These are phyloP conservation scores for Theobroma cacao DNA, from an alignment of 345 rosid species.

Conservation along the genomic window DNA sequence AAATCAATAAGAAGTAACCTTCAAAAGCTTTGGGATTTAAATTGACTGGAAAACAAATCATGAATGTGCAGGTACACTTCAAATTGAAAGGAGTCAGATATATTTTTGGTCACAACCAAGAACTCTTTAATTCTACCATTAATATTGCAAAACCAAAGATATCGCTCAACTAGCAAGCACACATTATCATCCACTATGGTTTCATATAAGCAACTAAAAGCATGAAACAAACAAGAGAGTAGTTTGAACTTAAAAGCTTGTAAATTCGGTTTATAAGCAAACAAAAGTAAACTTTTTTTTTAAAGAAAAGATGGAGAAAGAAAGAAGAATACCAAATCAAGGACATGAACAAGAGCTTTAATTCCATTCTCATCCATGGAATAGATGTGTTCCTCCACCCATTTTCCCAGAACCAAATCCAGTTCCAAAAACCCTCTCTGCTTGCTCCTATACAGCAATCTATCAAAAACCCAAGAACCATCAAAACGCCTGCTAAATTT, in stretches of 20 bases:
- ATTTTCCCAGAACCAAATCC: constrained; percentile 86
- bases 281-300: background rate
- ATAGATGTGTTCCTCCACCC: constrained; percentile 79
- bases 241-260: background rate
- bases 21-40: background rate
- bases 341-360: constrained; percentile 73
- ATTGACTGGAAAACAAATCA: background rate
- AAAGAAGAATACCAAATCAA: constrained; percentile 59
- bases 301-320: background rate
- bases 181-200: background rate
- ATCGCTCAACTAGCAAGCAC: background rate
- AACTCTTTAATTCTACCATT: background rate
- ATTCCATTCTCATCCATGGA: constrained; percentile 74
- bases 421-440: constrained; percentile 93
- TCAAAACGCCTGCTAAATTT: background rate
- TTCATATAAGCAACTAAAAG: background rate
- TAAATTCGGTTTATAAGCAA: background rate
- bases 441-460: constrained; percentile 88
- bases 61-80: background rate
- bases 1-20: background rate
- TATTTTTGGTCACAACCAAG: background rate
- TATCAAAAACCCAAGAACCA: constrained; percentile 14
- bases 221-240: background rate
- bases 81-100: background rate
- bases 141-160: background rate